Evolutionary conservation across 2,329 filamentous ascomycete species (phyloP).

Genomic region (Cyphellophora attinorum): DNA sequence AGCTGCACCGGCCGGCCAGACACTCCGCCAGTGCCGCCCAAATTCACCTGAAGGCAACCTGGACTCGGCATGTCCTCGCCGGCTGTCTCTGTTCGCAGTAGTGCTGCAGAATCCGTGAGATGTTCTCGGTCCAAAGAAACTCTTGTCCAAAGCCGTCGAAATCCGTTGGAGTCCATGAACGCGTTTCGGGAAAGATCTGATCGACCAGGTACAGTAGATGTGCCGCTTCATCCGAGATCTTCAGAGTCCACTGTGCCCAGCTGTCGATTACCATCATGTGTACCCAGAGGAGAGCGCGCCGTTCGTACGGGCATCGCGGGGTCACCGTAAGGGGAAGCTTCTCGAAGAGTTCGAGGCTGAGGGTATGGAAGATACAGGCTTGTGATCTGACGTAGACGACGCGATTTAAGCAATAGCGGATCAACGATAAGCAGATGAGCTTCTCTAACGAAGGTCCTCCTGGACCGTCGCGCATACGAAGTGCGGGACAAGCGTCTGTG

Average conservation of each 20-base stretch:
- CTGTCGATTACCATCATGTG: slow-evolving; percentile 1
- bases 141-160: not conserved
- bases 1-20: too few species aligned
- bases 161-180: not conserved
- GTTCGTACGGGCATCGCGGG: not conserved
- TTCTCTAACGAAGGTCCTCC: not conserved
- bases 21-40: too few species aligned
- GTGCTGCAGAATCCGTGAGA: not conserved
- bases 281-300: not conserved
- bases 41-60: too few species aligned
- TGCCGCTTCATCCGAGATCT: not conserved
- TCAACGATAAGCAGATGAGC: not conserved
- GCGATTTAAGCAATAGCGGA: not conserved
- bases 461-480: not conserved
- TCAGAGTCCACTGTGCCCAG: not conserved
- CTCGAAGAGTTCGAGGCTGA: not conserved
- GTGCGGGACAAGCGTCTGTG: not conserved
- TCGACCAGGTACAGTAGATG: not conserved
- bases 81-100: not conserved
- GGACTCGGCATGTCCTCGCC: too few species aligned
- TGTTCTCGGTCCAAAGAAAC: not conserved
- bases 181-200: not conserved
- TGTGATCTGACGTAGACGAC: not conserved
- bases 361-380: not conserved
- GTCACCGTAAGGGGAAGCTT: not conserved